Conservation (phyloP, 179 eudicot genomes). For the Drosera spatulata region DNA sequence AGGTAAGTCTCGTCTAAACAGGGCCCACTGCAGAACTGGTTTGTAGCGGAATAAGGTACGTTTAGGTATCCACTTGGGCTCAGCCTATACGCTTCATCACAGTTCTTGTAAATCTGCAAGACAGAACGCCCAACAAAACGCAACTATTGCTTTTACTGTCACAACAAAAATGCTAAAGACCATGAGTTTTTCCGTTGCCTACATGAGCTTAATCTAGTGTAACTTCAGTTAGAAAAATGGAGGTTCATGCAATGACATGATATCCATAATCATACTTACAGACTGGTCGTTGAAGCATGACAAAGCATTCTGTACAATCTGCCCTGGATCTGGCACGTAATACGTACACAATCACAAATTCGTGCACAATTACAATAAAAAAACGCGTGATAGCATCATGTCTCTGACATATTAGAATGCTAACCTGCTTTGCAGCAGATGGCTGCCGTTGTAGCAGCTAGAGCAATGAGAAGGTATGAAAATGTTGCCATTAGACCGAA, state of each 20-base stretch:
- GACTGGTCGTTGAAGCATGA: constrained; percentile 34
- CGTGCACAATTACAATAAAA: background rate
- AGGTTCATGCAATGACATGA: background rate
- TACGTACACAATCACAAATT: constrained; percentile 11
- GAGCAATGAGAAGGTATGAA: constrained; percentile 7
- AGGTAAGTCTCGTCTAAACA: constrained; percentile 36
- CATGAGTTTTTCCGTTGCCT: background rate
- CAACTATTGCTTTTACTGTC: background rate
- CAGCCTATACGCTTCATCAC: constrained; percentile 33
- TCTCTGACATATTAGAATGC: background rate
- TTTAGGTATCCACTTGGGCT: constrained; percentile 35
- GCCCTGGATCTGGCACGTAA: constrained; percentile 22
- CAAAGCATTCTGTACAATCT: constrained; percentile 15
- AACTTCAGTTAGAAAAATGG: background rate
- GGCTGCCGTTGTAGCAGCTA: constrained; percentile 10
- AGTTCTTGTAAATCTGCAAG: constrained; percentile 30
- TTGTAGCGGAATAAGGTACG: constrained; percentile 35
- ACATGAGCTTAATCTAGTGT: background rate
- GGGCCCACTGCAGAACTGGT: constrained; percentile 42
- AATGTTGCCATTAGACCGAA: constrained; percentile 15
- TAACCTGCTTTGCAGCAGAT: constrained; percentile 17
- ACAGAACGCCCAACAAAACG: background rate
- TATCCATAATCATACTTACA: no score
- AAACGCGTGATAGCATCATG: background rate
- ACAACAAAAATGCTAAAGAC: background rate